Conservation (phyloP, 148 eudicot species). For the Dysphania ambrosioides region DNA sequence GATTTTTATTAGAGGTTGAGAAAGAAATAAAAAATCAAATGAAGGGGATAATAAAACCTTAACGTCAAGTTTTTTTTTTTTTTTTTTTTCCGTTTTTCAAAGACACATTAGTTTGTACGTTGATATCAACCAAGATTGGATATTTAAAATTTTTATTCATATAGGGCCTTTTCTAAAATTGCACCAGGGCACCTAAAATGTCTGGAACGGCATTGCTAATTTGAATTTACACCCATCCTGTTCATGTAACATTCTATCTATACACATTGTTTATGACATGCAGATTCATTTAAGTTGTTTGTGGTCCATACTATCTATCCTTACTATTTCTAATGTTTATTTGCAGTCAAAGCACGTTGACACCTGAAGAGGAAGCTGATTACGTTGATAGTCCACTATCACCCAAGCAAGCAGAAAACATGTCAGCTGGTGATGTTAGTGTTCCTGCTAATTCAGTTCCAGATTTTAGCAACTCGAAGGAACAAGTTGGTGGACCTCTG, state of each 20-base stretch:
- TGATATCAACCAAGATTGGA: too few relatives aligned
- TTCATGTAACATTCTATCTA: background rate
- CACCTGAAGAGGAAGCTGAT: conserved; percentile 48
- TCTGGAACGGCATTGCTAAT: too few relatives aligned
- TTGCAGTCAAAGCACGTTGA: conserved; percentile 46
- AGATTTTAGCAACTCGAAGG: conserved; percentile 53
- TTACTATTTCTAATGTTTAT: conserved; percentile 11
- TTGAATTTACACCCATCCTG: too few relatives aligned
- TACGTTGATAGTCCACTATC: conserved; percentile 41
- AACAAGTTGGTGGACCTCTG: conserved; percentile 41
- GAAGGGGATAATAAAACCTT: too few relatives aligned
- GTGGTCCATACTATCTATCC: background rate
- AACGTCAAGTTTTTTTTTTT: too few relatives aligned
- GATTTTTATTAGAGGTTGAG: too few relatives aligned
- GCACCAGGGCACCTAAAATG: too few relatives aligned
- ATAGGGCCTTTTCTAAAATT: too few relatives aligned
- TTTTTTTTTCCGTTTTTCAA: too few relatives aligned
- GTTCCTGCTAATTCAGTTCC: conserved; percentile 40
- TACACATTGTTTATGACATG: background rate
- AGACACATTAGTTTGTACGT: too few relatives aligned
- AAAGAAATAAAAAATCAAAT: too few relatives aligned
- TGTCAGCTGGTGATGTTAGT: conserved; percentile 39
- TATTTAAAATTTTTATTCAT: too few relatives aligned
- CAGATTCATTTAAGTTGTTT: background rate
- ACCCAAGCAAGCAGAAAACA: conserved; percentile 38